Base-by-base conservation (phyloP, 2,329 filamentous ascomycete genomes). In the Daldinia sp. region DNA sequence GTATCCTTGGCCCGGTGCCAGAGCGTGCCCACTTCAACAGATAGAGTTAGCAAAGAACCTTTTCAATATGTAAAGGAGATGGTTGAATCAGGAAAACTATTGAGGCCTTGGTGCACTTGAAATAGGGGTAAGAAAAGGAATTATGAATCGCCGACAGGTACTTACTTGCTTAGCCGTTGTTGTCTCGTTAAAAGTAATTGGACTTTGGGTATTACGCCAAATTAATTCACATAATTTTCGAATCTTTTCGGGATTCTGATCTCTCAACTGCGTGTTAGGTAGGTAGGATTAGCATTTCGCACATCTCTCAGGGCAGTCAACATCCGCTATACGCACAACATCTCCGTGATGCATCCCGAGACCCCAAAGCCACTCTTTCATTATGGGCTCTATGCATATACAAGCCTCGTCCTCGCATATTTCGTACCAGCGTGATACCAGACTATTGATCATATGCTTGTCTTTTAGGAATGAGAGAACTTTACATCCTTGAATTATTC, bases 121-220 rank as follows among this genome's bases (percentile, higher is more conserved):
- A 39, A 15, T 39, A 39, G 35, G 35, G 35, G 35, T 39, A 39
- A 15, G 10, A 39, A 39, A 33, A 6, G 30, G 30, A 23, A 23
- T 33, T 10, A 33, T 33, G 30, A 33, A 33, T 33, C 30, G 30
- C 30, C 13, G 3, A 39, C 4, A 10, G 30, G 9, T 39, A 66
- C 67, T 54, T 55, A 67, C 67, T 46, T 70, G 62, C n/a, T 42
- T 39, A n/a, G 74, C 72, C 2, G 75, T 75, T 6, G 74, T 79
- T 15, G 72, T 72, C 18, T 76, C 73, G 15, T 76, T 68, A 44
- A 77, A 77, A 1, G 59, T 48, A 13, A 79, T 33, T 5, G 75
- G 72, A 1, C 71, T 76, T 60, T 78, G 67, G 0, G 78, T 79
- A 39, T 80, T 80, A 6, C 74, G 75, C 79, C 78, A 80, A 33